Evolutionary conservation across 106 monocot genomes (phyloP), one percentile per base, ranked within the genome.

Genomic region (Dioscorea dumetorum): DNA sequence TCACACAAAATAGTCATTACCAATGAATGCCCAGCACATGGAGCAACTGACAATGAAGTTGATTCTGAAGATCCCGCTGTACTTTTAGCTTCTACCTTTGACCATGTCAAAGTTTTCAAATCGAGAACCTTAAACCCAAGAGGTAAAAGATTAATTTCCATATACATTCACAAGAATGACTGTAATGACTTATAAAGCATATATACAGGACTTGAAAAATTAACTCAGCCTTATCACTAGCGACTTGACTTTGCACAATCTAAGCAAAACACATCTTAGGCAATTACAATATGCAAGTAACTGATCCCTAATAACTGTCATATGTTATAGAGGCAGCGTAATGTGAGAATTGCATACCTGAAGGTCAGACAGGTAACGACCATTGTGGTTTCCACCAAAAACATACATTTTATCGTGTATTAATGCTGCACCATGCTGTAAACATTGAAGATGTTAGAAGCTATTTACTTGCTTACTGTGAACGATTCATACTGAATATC

Each of bases 381-480:
- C 99, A 85, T 99, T 99, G 72, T 87, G 87, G 66, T 99, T 99
- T 81, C 99, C 93, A 52, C 93, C 93, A 80, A 99, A 99, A 68
- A 93, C 67, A 49, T 85, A 93, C 93, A 99, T 99, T 64, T 93
- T 99, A 66, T 99, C 90, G 62, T 90, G 80, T 52, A 99, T 52
- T 50, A 93, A 63, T 81, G 93, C 83, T 67, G 99, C 93, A 60
- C 93, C 99, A 78, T 99, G 99, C 99, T 99, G 73, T 54, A 70
- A 31, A 67, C 33, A 79, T 22, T 9, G 54, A 70, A 18, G 21
- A 68, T 52, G 63, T 17, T 57, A 72, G 48, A 61, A 51, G 28
- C 24, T 50, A 57, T 33, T 34, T 51, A 6, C 0, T 60, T 19
- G 5, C 19, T 13, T 54, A 14, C 54, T 13, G 19, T 19, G 19